phyloP scores from a whole-genome alignment of 345 rosid species.

The Eutrema japonicum region DNA sequence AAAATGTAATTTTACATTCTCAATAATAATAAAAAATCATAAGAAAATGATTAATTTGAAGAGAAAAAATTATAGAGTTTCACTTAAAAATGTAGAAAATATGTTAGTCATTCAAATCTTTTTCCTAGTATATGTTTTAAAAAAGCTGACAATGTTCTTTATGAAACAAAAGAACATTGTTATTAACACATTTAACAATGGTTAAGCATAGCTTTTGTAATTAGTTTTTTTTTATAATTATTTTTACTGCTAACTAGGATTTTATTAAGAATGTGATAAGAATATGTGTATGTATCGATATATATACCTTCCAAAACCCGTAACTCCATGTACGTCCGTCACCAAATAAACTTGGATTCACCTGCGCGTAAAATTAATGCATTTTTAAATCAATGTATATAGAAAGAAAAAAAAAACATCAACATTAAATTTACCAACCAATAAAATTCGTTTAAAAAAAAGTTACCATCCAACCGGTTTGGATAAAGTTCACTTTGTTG shows the following conservation, averaged over 20 bases:
- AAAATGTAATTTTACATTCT: not conserved
- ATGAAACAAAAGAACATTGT: not conserved
- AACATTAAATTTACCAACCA: too few relatives aligned
- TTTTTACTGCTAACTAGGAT: too few relatives aligned
- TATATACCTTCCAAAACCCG: constrained; percentile 29
- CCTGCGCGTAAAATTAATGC: not conserved
- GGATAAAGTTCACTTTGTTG: not conserved
- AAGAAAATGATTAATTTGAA: not conserved
- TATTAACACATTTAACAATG: not conserved
- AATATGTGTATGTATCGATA: not conserved
- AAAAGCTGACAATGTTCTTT: not conserved
- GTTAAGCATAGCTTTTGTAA: not conserved
- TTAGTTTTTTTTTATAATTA: too few relatives aligned
- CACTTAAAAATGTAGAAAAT: not conserved
- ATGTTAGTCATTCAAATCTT: not conserved
- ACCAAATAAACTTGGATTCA: constrained; percentile 25
- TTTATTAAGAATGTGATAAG: not conserved
- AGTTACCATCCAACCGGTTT: too few relatives aligned
- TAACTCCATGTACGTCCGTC: constrained; percentile 30
- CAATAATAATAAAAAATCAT: not conserved
- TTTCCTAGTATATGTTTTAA: not conserved
- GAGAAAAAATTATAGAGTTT: not conserved
- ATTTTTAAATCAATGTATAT: too few relatives aligned
- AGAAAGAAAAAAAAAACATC: too few relatives aligned
- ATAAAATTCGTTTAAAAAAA: too few relatives aligned